A percentile compares a stretch with the other conserved stretches of the same genome.
These are phyloP conservation scores for Globisporangium nunn DNA, from an alignment of 352 stramenopile species.

Conservation along the genomic window DNA sequence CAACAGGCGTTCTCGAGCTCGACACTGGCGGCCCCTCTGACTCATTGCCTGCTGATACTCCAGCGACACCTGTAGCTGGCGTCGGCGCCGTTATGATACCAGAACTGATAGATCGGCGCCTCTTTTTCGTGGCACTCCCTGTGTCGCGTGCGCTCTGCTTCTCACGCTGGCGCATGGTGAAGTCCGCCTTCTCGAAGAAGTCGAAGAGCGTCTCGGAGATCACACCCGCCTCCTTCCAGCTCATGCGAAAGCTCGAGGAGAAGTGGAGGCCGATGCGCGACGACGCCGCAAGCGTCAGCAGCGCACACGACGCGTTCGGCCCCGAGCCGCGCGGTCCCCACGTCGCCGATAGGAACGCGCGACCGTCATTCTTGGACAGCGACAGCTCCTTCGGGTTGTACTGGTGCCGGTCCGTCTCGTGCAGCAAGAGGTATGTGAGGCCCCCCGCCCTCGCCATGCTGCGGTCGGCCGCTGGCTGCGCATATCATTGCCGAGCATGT, in stretches of 20 bases:
- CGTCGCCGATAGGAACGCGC: conserved; percentile 44
- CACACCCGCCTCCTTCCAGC: conserved; percentile 61
- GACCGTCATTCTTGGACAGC: conserved; percentile 66
- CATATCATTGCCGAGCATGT: not conserved
- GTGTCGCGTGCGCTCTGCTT: not conserved
- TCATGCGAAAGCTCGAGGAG: conserved; percentile 72
- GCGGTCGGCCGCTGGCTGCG: conserved; percentile 15
- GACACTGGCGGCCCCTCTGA: not conserved
- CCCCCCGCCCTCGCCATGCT: conserved; percentile 21
- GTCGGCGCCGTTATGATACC: not conserved
- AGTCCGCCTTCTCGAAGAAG: conserved; percentile 45
- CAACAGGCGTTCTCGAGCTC: conserved; percentile 26
- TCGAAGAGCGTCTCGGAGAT: conserved; percentile 63
- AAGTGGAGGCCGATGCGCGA: conserved; percentile 64
- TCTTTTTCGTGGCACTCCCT: conserved; percentile 14
- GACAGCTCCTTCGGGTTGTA: conserved; percentile 81
- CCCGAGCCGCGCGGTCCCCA: conserved; percentile 73
- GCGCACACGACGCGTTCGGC: conserved; percentile 58
- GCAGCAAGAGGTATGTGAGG: conserved; percentile 55
- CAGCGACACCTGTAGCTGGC: too few species aligned
- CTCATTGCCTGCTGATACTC: not conserved
- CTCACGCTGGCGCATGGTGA: conserved; percentile 17
- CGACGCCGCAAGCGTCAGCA: conserved; percentile 54
- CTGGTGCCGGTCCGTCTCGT: conserved; percentile 61
- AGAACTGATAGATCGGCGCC: conserved; percentile 3